Conservation (phyloP, 257 asterid species). For the Euphrasia confusa region DNA sequence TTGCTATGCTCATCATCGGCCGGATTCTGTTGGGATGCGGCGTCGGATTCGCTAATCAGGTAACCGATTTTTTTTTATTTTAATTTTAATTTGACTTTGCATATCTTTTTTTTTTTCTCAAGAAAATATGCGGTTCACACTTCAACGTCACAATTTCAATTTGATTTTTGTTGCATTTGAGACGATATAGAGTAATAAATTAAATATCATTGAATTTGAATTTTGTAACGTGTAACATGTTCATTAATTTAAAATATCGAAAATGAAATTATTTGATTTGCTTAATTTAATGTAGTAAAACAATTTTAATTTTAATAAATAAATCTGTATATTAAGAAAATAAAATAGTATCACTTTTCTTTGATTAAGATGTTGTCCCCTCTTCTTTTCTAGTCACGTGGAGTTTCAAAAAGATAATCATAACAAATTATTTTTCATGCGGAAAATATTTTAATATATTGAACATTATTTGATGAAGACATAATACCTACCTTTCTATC, state of each 20-base stretch:
- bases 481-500: neutral
- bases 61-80: neutral
- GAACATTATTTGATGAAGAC: too few species aligned
- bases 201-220: too few species aligned
- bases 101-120: too few species aligned
- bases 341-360: too few species aligned
- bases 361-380: neutral
- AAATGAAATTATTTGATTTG: too few species aligned
- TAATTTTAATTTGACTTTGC: too few species aligned
- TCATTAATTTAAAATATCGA: too few species aligned
- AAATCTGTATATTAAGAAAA: too few species aligned
- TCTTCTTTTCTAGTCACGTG: neutral
- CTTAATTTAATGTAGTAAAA: too few species aligned
- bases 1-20: slow-evolving; percentile 89
- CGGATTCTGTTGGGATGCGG: slow-evolving; percentile 83
- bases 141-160: slow-evolving; percentile 15
- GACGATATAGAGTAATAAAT: neutral
- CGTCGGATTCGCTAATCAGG: slow-evolving; percentile 94
- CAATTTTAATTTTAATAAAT: too few species aligned
- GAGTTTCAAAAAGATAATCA: neutral
- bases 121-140: slow-evolving; percentile 12
- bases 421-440: neutral
- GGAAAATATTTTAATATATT: too few species aligned
- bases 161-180: neutral
- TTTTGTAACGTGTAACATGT: too few species aligned